These are phyloP conservation scores for Malassezia globosa DNA, from an alignment of 1,284 basidiomycete genomes.

Conservation along the genomic window DNA sequence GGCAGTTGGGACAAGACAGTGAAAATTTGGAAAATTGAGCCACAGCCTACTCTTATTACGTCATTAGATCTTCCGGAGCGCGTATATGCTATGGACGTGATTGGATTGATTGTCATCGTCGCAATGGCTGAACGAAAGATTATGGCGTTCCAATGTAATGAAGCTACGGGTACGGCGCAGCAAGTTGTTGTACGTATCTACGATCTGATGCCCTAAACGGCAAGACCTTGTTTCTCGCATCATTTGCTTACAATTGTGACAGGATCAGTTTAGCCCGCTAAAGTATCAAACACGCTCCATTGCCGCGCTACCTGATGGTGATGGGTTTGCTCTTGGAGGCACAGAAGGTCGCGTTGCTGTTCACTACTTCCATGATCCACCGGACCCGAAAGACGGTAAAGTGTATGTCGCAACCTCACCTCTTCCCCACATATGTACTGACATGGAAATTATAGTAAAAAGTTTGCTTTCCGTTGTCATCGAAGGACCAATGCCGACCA, in stretches of 20 bases:
- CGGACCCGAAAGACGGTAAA: constrained; percentile 32
- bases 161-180: constrained; percentile 51
- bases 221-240: too few species aligned
- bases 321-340: constrained; percentile 64
- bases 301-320: constrained; percentile 33
- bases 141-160: constrained; percentile 66
- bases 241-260: too few species aligned
- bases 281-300: constrained; percentile 76
- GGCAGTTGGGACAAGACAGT: constrained; percentile 86
- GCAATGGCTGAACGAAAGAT: constrained; percentile 83
- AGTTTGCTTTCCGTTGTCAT: constrained; percentile 95
- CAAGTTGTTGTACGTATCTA: too few species aligned
- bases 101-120: constrained; percentile 76
- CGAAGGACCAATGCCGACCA: constrained; percentile 64
- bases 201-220: too few species aligned
- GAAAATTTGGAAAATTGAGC: constrained; percentile 54
- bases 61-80: constrained; percentile 62
- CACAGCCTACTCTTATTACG: constrained; percentile 27
- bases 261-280: constrained; percentile 48
- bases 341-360: constrained; percentile 92
- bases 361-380: constrained; percentile 57
- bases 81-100: constrained; percentile 71
- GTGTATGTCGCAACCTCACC: too few species aligned
- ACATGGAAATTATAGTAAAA: too few species aligned
- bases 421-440: too few species aligned